phyloP scores from a whole-genome alignment of 2,329 filamentous ascomycete species.

The Nemania sp. region DNA sequence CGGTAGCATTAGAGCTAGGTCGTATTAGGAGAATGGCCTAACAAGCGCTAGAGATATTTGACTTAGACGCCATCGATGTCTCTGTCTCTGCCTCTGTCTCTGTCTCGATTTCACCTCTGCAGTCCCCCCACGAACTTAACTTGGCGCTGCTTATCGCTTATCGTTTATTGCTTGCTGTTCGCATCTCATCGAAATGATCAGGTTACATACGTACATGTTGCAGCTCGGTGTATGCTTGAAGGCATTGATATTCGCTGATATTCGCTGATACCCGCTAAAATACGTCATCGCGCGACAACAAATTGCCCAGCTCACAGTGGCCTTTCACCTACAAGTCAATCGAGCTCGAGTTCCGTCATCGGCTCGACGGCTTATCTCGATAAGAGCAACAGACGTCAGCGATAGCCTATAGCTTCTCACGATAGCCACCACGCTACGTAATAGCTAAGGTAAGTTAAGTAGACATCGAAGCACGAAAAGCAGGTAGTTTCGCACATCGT shows the following conservation, averaged over 20 bases:
- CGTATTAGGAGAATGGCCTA: too few relatives aligned
- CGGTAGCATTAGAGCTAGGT: too few relatives aligned
- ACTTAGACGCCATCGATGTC: too few relatives aligned
- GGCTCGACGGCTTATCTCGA: neutral
- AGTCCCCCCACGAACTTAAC: too few relatives aligned
- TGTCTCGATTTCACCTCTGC: too few relatives aligned
- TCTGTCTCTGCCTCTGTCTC: too few relatives aligned
- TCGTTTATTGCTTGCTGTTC: neutral
- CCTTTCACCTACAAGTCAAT: neutral
- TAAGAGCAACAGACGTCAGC: neutral
- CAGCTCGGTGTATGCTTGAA: constrained; percentile 13
- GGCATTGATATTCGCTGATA: constrained; percentile 25
- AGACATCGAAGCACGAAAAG: too few relatives aligned
- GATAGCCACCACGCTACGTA: too few relatives aligned
- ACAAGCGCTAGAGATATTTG: too few relatives aligned
- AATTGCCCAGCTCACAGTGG: neutral
- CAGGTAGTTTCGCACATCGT: neutral
- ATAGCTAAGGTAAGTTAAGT: too few relatives aligned
- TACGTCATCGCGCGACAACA: constrained; percentile 24
- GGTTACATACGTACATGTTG: neutral
- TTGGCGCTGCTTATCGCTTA: too few relatives aligned
- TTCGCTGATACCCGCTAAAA: neutral
- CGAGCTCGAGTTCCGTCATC: neutral
- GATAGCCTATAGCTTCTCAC: too few relatives aligned
- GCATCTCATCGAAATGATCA: neutral